A percentile compares a stretch with the other conserved stretches of the same genome.
These are phyloP conservation scores for Croton setiger DNA, from an alignment of 441 rosid species.

Conservation along the genomic window DNA sequence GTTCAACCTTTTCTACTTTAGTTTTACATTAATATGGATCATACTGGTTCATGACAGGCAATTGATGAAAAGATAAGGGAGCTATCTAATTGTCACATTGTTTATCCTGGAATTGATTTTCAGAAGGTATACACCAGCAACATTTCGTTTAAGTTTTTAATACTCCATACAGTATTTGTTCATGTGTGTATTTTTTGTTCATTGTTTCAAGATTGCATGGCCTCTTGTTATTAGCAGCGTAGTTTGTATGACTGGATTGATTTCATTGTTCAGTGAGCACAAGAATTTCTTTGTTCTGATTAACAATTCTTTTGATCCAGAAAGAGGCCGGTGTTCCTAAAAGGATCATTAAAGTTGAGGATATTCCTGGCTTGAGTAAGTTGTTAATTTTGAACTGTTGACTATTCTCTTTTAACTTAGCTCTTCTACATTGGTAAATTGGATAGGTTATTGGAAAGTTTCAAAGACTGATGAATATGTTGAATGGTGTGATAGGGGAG, in stretches of 20 bases:
- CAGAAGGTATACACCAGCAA: constrained; percentile 55
- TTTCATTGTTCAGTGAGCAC: constrained; percentile 5
- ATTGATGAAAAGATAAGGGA: constrained; percentile 96
- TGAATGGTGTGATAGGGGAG: constrained; percentile 55
- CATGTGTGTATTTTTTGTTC: neutral
- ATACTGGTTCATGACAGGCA: constrained; percentile 51
- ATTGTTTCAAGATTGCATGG: neutral
- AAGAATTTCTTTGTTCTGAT: constrained; percentile 23
- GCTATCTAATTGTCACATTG: constrained; percentile 86
- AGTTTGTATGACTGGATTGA: constrained; percentile 2
- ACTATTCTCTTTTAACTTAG: neutral
- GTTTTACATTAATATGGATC: constrained; percentile 11
- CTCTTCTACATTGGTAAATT: neutral
- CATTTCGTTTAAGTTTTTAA: neutral
- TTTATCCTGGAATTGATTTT: constrained; percentile 70
- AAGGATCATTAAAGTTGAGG: constrained; percentile 74
- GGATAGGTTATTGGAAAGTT: constrained; percentile 10
- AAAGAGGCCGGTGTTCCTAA: constrained; percentile 86
- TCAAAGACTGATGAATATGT: constrained; percentile 10
- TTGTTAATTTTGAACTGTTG: constrained; percentile 13
- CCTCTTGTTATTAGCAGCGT: neutral
- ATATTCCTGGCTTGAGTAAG: constrained; percentile 94
- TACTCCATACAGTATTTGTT: neutral
- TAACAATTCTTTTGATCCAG: constrained; percentile 41
- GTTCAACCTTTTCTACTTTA: constrained; percentile 8